Conservation (phyloP, 2,329 filamentous ascomycete species). For the Trichoderma guizhouense region DNA sequence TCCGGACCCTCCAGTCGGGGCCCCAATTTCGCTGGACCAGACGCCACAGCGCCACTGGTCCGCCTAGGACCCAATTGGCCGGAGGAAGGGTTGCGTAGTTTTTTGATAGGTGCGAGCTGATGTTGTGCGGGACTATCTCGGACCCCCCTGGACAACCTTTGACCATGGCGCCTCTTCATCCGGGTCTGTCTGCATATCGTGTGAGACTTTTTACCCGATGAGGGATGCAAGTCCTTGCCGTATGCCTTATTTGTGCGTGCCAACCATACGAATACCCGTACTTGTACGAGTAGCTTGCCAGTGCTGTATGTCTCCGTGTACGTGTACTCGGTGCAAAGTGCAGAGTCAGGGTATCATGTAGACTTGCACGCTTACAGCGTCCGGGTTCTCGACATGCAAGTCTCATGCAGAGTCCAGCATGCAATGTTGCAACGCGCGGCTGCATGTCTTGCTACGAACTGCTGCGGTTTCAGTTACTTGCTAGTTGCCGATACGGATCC, state of each 20-base stretch:
- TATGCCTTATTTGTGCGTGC: not conserved
- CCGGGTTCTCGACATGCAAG: not conserved
- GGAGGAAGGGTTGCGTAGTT: slow-evolving; percentile 12
- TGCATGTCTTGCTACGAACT: not conserved
- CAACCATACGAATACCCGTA: not conserved
- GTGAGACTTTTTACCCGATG: slow-evolving; percentile 8
- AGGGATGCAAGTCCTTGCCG: slow-evolving; percentile 1
- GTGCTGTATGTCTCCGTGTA: not conserved
- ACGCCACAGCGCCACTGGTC: slow-evolving; percentile 19
- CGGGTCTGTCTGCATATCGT: not conserved
- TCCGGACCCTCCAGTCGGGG: not conserved
- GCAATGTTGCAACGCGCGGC: not conserved
- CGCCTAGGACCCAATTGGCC: slow-evolving; percentile 15
- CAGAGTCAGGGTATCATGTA: not conserved
- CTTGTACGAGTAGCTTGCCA: not conserved
- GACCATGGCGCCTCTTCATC: slow-evolving; percentile 6
- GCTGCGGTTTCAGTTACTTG: not conserved
- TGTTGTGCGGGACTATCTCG: slow-evolving; percentile 17
- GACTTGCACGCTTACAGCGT: not conserved
- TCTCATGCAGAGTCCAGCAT: not conserved
- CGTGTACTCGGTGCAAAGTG: not conserved
- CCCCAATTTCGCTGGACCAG: slow-evolving; percentile 16
- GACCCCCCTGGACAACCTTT: slow-evolving; percentile 2
- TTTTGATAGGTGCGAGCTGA: slow-evolving; percentile 17
- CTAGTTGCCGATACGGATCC: not conserved